These are phyloP conservation scores for Xylaria hypoxylon DNA, from an alignment of 2,329 filamentous ascomycete species.

Conservation along the genomic window DNA sequence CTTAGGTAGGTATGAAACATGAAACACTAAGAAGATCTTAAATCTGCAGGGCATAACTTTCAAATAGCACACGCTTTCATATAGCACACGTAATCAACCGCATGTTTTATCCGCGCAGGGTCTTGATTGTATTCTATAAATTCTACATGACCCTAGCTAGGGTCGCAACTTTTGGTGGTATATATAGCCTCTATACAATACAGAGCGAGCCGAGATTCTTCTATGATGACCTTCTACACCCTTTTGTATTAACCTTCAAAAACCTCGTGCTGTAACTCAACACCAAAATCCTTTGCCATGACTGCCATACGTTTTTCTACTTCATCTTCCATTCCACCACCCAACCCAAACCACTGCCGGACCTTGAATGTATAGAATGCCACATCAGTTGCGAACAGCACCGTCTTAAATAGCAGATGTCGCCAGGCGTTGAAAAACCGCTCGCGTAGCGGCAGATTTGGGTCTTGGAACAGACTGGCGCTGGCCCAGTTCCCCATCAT, in stretches of 20 bases:
- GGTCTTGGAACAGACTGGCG: constrained; percentile 81
- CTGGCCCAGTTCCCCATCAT: constrained; percentile 93
- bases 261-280: constrained; percentile 87
- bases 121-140: constrained; percentile 27
- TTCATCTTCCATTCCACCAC: constrained; percentile 92
- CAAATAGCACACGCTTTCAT: constrained; percentile 13
- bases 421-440: constrained; percentile 76
- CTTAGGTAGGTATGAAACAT: background rate
- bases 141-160: constrained; percentile 30
- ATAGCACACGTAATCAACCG: constrained; percentile 11
- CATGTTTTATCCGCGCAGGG: constrained; percentile 6
- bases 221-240: constrained; percentile 22
- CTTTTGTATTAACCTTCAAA: constrained; percentile 77
- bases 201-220: constrained; percentile 39
- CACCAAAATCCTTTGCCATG: constrained; percentile 90
- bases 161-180: constrained; percentile 17
- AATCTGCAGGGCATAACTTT: constrained; percentile 2
- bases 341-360: constrained; percentile 79
- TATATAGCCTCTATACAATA: constrained; percentile 14
- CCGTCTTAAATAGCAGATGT: constrained; percentile 84
- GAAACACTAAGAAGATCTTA: no score
- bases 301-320: constrained; percentile 87
- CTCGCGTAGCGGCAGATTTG: constrained; percentile 70
- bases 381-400: constrained; percentile 81
- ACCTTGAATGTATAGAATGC: constrained; percentile 86